A percentile compares a stretch with the other conserved stretches of the same genome.
phyloP scores from a whole-genome alignment of 2,329 filamentous ascomycete species.

The Beauveria caledonica region DNA sequence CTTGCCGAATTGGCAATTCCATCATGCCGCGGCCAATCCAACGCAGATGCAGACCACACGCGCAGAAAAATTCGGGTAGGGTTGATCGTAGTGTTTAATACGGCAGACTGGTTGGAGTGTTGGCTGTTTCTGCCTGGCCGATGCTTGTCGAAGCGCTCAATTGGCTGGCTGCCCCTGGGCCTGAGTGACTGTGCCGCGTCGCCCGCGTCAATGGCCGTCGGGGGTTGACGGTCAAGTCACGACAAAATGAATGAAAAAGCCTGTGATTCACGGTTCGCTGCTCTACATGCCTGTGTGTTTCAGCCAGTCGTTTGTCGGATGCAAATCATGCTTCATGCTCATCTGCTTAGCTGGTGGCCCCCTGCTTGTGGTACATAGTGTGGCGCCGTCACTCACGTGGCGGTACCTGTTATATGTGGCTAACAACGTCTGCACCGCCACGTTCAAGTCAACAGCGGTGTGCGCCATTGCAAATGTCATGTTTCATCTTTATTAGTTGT shows the following conservation, averaged over 20 bases:
- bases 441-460: too few species aligned
- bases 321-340: background rate
- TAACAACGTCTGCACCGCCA: background rate
- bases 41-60: background rate
- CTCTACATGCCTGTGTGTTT: background rate
- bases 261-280: background rate
- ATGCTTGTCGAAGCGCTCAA: background rate
- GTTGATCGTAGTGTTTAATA: background rate
- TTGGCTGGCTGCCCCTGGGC: background rate
- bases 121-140: background rate
- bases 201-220: background rate
- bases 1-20: slow-evolving; percentile 4
- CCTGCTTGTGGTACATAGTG: background rate
- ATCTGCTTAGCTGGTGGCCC: background rate
- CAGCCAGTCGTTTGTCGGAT: background rate
- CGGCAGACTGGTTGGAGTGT: background rate
- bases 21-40: background rate
- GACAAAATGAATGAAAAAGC: background rate
- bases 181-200: background rate
- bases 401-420: background rate
- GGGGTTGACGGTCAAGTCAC: background rate
- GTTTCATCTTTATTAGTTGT: too few species aligned
- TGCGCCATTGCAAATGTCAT: too few species aligned
- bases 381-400: background rate
- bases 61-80: background rate